Conservation (phyloP, 2,329 filamentous ascomycete species). For the Neospermospora avenae region DNA sequence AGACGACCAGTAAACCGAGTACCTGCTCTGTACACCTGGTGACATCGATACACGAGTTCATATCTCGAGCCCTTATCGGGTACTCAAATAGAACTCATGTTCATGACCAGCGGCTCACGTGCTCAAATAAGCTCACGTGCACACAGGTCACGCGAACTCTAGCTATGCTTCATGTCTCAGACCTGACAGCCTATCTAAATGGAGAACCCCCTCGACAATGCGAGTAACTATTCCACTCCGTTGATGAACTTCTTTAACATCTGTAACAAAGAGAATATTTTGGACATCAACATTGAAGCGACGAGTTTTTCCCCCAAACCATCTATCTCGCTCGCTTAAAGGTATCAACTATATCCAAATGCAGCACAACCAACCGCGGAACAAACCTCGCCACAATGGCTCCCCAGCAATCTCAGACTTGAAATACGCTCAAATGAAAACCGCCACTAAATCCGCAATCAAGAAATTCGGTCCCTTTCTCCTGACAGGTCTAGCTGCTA, state of each 20-base stretch:
- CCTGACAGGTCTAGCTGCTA: slow-evolving; percentile 17
- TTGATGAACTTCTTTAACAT: too few species aligned
- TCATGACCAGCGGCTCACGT: neutral
- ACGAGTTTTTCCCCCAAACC: neutral
- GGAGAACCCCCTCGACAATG: neutral
- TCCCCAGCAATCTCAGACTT: neutral
- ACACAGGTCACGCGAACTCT: neutral
- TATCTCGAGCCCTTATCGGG: neutral
- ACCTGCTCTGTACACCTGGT: too few species aligned
- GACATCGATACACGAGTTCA: neutral
- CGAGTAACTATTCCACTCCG: too few species aligned
- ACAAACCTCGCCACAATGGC: too few species aligned
- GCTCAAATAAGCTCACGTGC: neutral
- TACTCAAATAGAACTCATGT: neutral
- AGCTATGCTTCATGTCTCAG: neutral
- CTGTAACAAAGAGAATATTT: neutral
- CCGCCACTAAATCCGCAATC: neutral
- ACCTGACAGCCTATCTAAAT: neutral
- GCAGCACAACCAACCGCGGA: neutral
- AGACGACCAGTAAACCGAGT: too few species aligned
- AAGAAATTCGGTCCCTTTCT: slow-evolving; percentile 23
- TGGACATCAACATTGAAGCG: neutral
- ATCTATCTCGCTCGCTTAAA: neutral
- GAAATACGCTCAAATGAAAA: neutral
- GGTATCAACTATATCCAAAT: neutral